Conservation (phyloP, 23 red algal genomes). For the Gracilaria caudata region DNA sequence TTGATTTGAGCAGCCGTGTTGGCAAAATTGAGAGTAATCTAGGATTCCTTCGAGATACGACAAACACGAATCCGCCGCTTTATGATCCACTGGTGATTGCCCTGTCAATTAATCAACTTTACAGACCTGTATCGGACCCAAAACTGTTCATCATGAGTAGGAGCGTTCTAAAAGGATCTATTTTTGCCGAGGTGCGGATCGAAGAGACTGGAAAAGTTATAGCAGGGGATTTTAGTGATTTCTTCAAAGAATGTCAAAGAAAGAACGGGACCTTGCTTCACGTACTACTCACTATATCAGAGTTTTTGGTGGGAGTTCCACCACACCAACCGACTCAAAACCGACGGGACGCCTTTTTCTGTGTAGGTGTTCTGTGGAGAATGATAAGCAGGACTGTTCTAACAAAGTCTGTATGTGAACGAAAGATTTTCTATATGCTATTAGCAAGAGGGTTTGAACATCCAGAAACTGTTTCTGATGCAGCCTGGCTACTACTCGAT, state of each 20-base stretch:
- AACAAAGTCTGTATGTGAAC: conserved; percentile 26
- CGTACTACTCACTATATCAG: conserved; percentile 32
- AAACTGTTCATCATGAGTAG: conserved; percentile 9
- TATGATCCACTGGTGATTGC: conserved; percentile 70
- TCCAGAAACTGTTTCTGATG: conserved; percentile 26
- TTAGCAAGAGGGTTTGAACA: conserved; percentile 56
- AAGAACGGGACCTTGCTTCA: conserved; percentile 29
- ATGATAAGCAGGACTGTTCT: conserved; percentile 42
- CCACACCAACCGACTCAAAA: conserved; percentile 24
- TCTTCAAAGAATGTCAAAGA: conserved; percentile 40
- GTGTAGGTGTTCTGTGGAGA: conserved; percentile 51
- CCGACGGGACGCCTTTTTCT: conserved; percentile 63
- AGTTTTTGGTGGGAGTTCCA: conserved; percentile 5
- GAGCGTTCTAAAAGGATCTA: conserved; percentile 30
- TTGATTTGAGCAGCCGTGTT: not conserved
- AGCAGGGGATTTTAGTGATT: conserved; percentile 37
- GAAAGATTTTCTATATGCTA: conserved; percentile 50
- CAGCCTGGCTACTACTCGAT: conserved; percentile 52
- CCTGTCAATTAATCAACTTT: conserved; percentile 42
- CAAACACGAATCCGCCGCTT: conserved; percentile 27
- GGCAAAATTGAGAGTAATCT: conserved; percentile 5
- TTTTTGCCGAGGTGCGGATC: conserved; percentile 45
- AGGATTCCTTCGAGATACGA: conserved; percentile 60
- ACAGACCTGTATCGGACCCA: not conserved
- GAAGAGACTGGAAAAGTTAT: conserved; percentile 43